Base-by-base conservation (phyloP, 257 asterid genomes). In the Scutellaria barbata region DNA sequence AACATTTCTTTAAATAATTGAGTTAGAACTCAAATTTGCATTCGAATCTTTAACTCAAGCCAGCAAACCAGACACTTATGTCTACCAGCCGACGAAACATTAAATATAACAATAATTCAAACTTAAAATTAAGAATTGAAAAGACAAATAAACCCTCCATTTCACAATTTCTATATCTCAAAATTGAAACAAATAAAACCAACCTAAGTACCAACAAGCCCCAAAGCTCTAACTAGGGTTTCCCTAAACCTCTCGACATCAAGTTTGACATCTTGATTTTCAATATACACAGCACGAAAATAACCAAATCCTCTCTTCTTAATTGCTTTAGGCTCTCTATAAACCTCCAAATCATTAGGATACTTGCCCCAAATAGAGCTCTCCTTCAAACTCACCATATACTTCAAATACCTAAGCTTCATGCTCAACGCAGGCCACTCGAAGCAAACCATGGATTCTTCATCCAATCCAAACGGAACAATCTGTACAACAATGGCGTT, bases 401-500 rank as follows among this genome's bases (percentile, higher is more conserved):
- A 89, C 18, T 75, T 83, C 63, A 84, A 66, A 46, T 85, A 91
- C 67, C 60, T 78, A 69, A 89, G 43, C 5, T 78, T 81, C 95
- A 91, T 87, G 5, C 74, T 85, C 8, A 45, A 22, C 0, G 85
- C 74, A 8, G 90, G 90, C 13, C 9, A 43, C 64, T 69, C 61
- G 51, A 30, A 89, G 16, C 60, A 78, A 0, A 7, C 5, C n/a
- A 35, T 63, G 1, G 92, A 85, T 20, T 76, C 10, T 1, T 1
- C 0, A 0, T 22, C 72, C 68, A 67, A 5, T 63, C 82, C 93
- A 20, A 83, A 51, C 1, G 93, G 96, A 25, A 81, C 65, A 0
- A 92, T 83, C 47, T 92, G 96, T 5, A 78, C 16, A 0, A 88
- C 69, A 5, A 85, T 71, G 2, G 96, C 90, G 1, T 85, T 77